Base-by-base conservation (phyloP, 495 filamentous ascomycete species). In the Penicillium crystallinum region DNA sequence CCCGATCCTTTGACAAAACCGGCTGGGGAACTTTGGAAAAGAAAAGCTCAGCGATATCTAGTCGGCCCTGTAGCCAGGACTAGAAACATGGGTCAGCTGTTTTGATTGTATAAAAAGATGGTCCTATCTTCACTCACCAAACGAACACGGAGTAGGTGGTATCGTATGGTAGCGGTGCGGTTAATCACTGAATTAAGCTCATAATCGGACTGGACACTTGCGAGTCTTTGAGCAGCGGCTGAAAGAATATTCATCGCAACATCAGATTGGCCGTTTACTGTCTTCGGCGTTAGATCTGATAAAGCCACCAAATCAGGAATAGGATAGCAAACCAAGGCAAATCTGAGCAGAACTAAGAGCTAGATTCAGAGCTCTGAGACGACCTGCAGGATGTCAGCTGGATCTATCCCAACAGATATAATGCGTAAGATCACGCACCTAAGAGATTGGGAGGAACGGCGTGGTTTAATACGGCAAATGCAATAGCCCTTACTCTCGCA, bases 31-130 rank as follows among this genome's bases (percentile, higher is more conserved):
- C 63, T 56, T 88, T 87, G 14, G 71, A 71, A 66, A 85, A 91
- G 72, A 92, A 78, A 63, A 87, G 81, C 46, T 93, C 87, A 9
- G 89, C 88, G 27, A 95, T 75, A 50, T 91, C 85, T 23, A 84
- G 70, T 27, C 85, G 77, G 37, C 78, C 76, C 61, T 89, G 82
- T 40, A 78, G 75, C 86, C 84, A 92, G 23, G 86, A 80, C 87
- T 95, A 55, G 1, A 23, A 43, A 9, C 43, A 41, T 29, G 27
- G 45, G 2, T 33, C n/a, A 17, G 6, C 12, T 30, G 9, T 39
- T 7, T 0, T 33, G 29, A 19, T 21, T 2, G 29, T 6, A 45
- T 9, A 33, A 2, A 47, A 15, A 36, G 19, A 15, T 18, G n/a
- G 0, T 47, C 5, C 25, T 1, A 9, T 3, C 8, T 3, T 4